Conservation (phyloP, 1,284 basidiomycete species). For the Porphyrellus sp. region DNA sequence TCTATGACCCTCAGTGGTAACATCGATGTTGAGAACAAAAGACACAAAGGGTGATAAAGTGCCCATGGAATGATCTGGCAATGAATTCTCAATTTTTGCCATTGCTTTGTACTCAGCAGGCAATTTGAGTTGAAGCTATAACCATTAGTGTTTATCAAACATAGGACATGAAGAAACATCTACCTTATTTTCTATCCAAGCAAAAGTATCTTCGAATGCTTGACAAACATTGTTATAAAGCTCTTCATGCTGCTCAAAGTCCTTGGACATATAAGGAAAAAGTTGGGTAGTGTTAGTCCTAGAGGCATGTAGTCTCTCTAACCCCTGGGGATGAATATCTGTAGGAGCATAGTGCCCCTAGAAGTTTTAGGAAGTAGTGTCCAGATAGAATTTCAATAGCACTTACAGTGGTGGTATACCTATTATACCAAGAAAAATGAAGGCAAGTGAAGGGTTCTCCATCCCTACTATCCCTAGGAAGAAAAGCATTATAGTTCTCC, state of each 20-base stretch:
- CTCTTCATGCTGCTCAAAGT: not conserved
- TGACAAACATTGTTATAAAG: not conserved
- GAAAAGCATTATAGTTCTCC: not conserved
- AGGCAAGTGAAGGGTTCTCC: not conserved
- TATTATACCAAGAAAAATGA: not conserved
- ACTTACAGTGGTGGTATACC: not conserved
- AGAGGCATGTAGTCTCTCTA: not conserved
- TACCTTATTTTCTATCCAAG: not conserved
- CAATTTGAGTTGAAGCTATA: not conserved
- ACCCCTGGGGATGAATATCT: not conserved
- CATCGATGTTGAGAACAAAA: not conserved
- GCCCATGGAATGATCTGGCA: not conserved
- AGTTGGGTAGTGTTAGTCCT: not conserved
- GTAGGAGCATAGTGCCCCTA: not conserved
- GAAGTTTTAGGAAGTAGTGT: not conserved
- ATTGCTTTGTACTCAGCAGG: not conserved
- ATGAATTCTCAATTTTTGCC: not conserved
- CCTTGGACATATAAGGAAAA: not conserved
- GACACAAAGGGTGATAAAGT: not conserved
- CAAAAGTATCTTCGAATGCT: not conserved
- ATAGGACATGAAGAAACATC: not conserved
- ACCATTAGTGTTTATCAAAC: not conserved
- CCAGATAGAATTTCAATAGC: too few relatives aligned
- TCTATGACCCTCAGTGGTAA: not conserved
- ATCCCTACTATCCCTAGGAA: not conserved